Percentiles rank a stretch among this genome's conserved stretches.
Conservation (phyloP, 768 basidiomycete genomes). For the Tulasnella sp. region DNA sequence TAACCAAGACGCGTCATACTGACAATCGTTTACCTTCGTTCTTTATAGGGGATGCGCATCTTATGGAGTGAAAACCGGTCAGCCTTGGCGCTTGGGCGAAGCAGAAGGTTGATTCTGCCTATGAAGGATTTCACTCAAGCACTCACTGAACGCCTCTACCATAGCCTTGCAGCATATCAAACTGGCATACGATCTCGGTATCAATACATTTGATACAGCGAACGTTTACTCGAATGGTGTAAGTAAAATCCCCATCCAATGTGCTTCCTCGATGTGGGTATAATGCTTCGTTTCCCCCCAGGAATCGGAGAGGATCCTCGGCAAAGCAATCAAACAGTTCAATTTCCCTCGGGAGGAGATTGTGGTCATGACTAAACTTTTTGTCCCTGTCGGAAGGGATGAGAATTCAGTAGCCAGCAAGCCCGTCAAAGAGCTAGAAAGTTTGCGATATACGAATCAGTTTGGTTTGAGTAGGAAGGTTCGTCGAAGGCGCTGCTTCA, state of each 20-base stretch:
- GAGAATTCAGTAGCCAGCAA: background rate
- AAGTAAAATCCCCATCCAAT: background rate
- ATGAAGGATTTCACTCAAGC: background rate
- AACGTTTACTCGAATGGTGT: constrained; percentile 3
- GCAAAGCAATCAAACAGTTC: constrained; percentile 57
- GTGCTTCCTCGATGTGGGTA: background rate
- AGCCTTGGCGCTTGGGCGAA: background rate
- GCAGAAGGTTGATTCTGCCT: background rate
- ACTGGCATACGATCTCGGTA: constrained; percentile 8
- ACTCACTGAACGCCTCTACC: background rate
- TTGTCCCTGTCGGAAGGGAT: background rate
- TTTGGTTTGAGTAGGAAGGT: constrained; percentile 19
- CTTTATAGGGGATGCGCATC: background rate
- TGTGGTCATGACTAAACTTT: constrained; percentile 68
- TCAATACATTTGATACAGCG: constrained; percentile 7
- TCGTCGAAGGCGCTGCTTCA: background rate
- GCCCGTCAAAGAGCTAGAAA: constrained; percentile 9
- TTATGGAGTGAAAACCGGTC: background rate
- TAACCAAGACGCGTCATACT: background rate
- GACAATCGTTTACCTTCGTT: background rate
- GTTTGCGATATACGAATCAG: constrained; percentile 14
- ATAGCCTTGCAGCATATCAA: constrained; percentile 4
- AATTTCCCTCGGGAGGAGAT: constrained; percentile 45
- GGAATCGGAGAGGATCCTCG: constrained; percentile 53
- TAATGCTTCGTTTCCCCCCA: background rate